Base-by-base conservation (phyloP, 257 asterid genomes). In the Solanum clarkiae region DNA sequence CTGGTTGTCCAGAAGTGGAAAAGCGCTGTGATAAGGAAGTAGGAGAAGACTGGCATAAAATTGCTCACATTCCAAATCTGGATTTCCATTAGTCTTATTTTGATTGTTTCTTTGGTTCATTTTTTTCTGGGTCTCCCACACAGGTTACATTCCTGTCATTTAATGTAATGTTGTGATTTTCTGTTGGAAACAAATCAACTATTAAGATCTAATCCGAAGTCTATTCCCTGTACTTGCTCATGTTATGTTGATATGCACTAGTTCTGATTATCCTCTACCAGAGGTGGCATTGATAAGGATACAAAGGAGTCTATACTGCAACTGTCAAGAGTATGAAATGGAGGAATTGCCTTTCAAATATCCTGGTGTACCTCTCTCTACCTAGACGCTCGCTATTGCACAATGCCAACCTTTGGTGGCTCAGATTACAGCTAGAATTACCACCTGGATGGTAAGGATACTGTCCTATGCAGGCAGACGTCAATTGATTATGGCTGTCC, bases 1-100 rank as follows among this genome's bases (percentile, higher is more conserved):
- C 24, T 12, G 63, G 22, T 1, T 85, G 87, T 65, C 87, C 89
- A 12, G 63, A 82, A 66, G 36, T 87, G 82, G 77, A 36, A 84
- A 79, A 60, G 36, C 59, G 83, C 17, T 89, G 87, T 51, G 85
- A 89, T 83, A 80, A 81, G 71, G 88, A 47, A 49, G 65, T 26
- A 56, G 91, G 87, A 4, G 90, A 87, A 68, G 88, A 89, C 32
- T 87, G 90, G 86, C 83, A 63, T 79, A 84, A 85, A 79, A 86
- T 89, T 15, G 49, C 85, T 16, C 88, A 85, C 71, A 87, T 87
- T 65, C 82, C 84, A 32, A 6, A 53, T 44, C 36, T 88, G 53
- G 13, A 10, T 2, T 62, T 83, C 40, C 16, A 47, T 16, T 70
- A 17, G 63, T 84, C 53, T 45, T 80, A 56, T 8, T 56, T 36